phyloP scores from a whole-genome alignment of 495 filamentous ascomycete species.

The Tetracladium setigerum region DNA sequence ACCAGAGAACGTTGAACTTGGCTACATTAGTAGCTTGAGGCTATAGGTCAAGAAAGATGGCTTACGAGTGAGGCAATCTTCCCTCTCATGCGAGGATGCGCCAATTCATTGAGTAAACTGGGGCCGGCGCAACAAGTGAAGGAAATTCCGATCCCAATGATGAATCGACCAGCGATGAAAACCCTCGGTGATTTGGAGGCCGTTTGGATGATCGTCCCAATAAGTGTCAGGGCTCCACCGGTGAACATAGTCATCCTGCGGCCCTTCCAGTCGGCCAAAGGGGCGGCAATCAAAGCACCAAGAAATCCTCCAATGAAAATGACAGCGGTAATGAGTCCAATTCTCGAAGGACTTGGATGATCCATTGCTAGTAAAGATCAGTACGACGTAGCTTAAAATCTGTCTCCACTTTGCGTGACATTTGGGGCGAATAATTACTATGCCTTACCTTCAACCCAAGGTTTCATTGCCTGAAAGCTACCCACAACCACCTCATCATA shows the following conservation, averaged over 20 bases:
- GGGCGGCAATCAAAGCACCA: not conserved
- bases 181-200: slow-evolving; percentile 14
- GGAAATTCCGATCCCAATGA: slow-evolving; percentile 56
- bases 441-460: slow-evolving; percentile 5
- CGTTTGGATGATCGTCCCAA: slow-evolving; percentile 39
- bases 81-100: slow-evolving; percentile 59
- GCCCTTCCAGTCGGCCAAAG: slow-evolving; percentile 24
- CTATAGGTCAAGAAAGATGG: slow-evolving; percentile 20
- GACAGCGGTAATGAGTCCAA: slow-evolving; percentile 48
- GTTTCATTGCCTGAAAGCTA: slow-evolving; percentile 6
- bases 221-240: slow-evolving; percentile 37
- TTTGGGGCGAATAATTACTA: not conserved
- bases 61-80: slow-evolving; percentile 26
- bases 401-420: too few relatives aligned
- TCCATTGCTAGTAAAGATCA: not conserved
- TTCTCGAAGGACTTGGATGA: slow-evolving; percentile 2
- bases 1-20: slow-evolving; percentile 47
- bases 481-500: slow-evolving; percentile 5
- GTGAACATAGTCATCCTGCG: slow-evolving; percentile 42
- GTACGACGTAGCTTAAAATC: not conserved
- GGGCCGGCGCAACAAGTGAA: slow-evolving; percentile 22
- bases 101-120: slow-evolving; percentile 43
- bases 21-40: slow-evolving; percentile 16
- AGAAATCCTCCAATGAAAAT: slow-evolving; percentile 45
- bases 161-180: slow-evolving; percentile 66